Evolutionary conservation across 1,284 basidiomycete genomes (phyloP), one percentile per base, ranked within the genome.

Genomic region (Termitomyces sp.): DNA sequence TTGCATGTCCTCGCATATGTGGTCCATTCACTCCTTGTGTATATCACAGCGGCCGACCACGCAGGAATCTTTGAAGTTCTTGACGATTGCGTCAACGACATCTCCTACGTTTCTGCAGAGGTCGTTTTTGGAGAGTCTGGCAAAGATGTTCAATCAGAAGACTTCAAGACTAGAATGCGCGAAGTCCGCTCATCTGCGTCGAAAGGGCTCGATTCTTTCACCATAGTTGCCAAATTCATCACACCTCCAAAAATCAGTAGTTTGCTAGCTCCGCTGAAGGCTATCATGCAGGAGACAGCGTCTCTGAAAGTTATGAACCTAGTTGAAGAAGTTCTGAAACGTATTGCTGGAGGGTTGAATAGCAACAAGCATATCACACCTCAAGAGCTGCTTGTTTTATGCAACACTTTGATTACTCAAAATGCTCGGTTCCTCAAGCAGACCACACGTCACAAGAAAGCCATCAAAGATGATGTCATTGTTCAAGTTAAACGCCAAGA

Each of bases 51-150:
- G 1, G 73, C 76, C 1, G 83, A 86, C 3, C 73, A 82, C 51
- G 69, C 72, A 2, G 57, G 66, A 53, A 49, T 63, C 0, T 90
- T 93, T 63, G 67, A 72, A 44, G 78, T 77, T 39, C 77, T 97
- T 0, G 93, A 97, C 61, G 78, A 80, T 16, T 88, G 88, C 56
- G 86, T 95, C 42, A 78, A 79, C 34, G 87, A 92, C 59, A 76
- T 92, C 1, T 86, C 89, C 0, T 81, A 90, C 62, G 75, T 97
- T 33, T 86, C 93, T 1, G 84, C 90, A 0, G 96, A 98, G 64
- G 96, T 98, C 52, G 81, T 98, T 49, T 98, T 98, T 65, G 96
- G 96, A 13, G 86, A 93, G 63, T 95, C 93, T 0, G 91, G 90
- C 9, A 92, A 93, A 66, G 93, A 98, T 64, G 88, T 91, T 0